Evolutionary conservation across 2,329 filamentous ascomycete species (phyloP), one percentile per base, ranked within the genome.

Genomic region (Metarhizium guizhouense): DNA sequence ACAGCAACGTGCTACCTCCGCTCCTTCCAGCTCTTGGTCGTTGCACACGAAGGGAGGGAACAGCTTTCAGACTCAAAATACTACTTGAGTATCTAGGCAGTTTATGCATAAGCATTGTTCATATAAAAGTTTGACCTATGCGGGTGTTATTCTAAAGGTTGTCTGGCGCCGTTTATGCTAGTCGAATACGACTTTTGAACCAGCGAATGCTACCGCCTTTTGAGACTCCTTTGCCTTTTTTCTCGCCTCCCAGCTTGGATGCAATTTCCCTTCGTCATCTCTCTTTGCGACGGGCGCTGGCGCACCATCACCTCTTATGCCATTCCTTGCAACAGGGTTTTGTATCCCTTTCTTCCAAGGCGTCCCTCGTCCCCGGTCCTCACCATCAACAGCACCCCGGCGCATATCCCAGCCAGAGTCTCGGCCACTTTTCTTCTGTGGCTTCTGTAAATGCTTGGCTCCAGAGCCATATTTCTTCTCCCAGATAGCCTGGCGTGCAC

Each of bases 381-480:
- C 70, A 1, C 66, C 71, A 0, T 72, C 80, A 6, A 81, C 80
- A 13, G 79, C 82, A 38, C 77, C 82, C 40, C 76, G 75, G 65
- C 74, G 76, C 62, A 75, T 68, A 62, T 86, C 83, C 83, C 83
- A 86, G 1, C 79, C 80, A 10, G 74, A 65, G 51, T 81, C 78
- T 42, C 76, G 65, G 7, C 70, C 66, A 11, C 64, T 59, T 56
- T 65, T 55, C 49, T 63, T 68, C 62, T 63, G 56, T 70, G 74
- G 61, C 60, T 70, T 68, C 56, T 76, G 75, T 47, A 84, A 68
- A 64, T 91, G 88, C 62, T 85, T 87, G 1, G 89, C 90, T 59
- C 80, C 78, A 14, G 78, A 76, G 52, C 88, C 88, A 67, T 79
- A 93, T 66, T 92, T 93, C 73, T 89, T 86, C 73, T 93, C 88